Conservation (phyloP, 306 rosid species). For the Lupinus albus region DNA sequence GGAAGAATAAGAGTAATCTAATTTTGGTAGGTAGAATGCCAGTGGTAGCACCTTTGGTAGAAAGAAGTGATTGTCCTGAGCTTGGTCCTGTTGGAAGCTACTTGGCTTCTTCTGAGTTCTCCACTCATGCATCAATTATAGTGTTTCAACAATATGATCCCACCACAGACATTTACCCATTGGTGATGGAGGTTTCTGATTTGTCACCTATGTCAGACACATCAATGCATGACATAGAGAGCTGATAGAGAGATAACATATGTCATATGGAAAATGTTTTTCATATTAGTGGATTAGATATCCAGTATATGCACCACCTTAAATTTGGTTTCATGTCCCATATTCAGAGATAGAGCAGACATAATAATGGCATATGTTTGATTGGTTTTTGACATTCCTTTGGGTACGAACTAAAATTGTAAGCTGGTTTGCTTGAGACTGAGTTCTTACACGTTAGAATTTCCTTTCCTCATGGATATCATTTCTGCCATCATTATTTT, state of each 20-base stretch:
- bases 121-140: slow-evolving; percentile 51
- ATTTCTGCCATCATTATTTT: neutral
- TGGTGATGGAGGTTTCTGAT: slow-evolving; percentile 56
- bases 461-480: neutral
- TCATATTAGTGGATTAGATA: no score
- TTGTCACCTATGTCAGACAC: slow-evolving; percentile 42
- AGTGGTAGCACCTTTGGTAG: slow-evolving; percentile 47
- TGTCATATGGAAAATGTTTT: neutral
- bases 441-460: slow-evolving; percentile 1
- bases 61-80: slow-evolving; percentile 58
- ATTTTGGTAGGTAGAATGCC: slow-evolving; percentile 60
- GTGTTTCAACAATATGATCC: slow-evolving; percentile 64
- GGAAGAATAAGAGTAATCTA: slow-evolving; percentile 49
- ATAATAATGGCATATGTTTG: neutral
- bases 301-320: no score
- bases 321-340: no score
- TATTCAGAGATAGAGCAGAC: no score
- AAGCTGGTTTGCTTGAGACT: slow-evolving; percentile 20
- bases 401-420: neutral
- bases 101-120: slow-evolving; percentile 64
- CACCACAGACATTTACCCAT: slow-evolving; percentile 37
- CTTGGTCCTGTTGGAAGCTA: slow-evolving; percentile 72
- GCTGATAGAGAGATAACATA: neutral
- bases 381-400: slow-evolving; percentile 13
- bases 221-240: slow-evolving; percentile 16